Evolutionary conservation across 1,139 yeast genomes (phyloP).

Genomic region (Blastobotrys capitulatus): DNA sequence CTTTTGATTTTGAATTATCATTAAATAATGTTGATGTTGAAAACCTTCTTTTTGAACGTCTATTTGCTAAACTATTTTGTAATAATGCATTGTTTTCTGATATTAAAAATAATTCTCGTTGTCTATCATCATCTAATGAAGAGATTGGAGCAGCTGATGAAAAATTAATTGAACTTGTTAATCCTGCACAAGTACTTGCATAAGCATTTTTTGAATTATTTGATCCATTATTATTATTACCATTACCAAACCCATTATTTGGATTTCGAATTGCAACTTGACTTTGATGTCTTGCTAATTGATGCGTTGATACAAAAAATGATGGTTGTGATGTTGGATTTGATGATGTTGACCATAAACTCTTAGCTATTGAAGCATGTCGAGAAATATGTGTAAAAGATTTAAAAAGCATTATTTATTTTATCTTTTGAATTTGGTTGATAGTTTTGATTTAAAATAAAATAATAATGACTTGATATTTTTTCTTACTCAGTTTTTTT

Average conservation of each 20-base stretch:
- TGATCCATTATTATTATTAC: slow-evolving; percentile 7
- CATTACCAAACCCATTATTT: slow-evolving; percentile 14
- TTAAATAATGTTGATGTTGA: neutral
- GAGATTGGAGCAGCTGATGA: slow-evolving; percentile 27
- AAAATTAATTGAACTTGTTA: slow-evolving; percentile 14
- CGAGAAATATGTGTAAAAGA: slow-evolving; percentile 35
- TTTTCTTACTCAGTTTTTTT: too few species aligned
- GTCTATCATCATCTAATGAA: slow-evolving; percentile 31
- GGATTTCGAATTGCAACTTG: slow-evolving; percentile 29
- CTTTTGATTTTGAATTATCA: neutral
- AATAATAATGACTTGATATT: too few species aligned
- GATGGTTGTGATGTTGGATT: slow-evolving; percentile 29
- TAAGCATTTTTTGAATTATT: slow-evolving; percentile 17
- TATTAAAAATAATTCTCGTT: slow-evolving; percentile 19
- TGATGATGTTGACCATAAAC: slow-evolving; percentile 30
- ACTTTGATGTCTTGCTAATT: slow-evolving; percentile 36
- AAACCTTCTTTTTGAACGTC: neutral
- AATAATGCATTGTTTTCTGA: slow-evolving; percentile 5
- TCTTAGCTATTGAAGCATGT: slow-evolving; percentile 34
- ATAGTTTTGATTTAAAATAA: neutral
- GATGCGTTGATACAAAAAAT: slow-evolving; percentile 38
- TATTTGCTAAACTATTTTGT: neutral
- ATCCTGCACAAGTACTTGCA: slow-evolving; percentile 19
- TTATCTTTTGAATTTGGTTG: neutral
- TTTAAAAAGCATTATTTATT: slow-evolving; percentile 31